Percentiles rank a stretch among this genome's conserved stretches.
phyloP scores from a whole-genome alignment of 805 yeast genomes.

The Pichia phayaonensis region DNA sequence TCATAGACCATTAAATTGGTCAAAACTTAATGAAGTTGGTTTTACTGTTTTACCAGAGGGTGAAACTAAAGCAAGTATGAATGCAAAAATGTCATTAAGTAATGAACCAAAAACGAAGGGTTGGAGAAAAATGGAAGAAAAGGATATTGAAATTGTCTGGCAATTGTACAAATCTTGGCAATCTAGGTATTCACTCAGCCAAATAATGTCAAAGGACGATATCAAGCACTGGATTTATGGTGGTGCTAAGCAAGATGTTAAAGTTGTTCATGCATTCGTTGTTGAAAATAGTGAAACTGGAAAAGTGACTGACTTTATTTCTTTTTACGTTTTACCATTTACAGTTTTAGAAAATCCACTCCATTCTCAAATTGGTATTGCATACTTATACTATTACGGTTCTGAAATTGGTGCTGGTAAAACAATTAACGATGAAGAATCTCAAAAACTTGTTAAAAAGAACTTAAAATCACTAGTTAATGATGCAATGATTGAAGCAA shows the following conservation, averaged over 20 bases:
- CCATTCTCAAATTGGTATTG: slow-evolving; percentile 69
- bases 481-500: slow-evolving; percentile 74
- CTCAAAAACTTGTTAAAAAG: slow-evolving; percentile 33
- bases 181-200: slow-evolving; percentile 63
- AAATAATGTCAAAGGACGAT: slow-evolving; percentile 58
- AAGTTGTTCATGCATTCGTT: slow-evolving; percentile 69
- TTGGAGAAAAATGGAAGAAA: slow-evolving; percentile 47
- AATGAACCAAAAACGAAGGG: slow-evolving; percentile 41
- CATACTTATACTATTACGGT: slow-evolving; percentile 87
- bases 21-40: slow-evolving; percentile 81
- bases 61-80: slow-evolving; percentile 60
- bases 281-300: slow-evolving; percentile 53
- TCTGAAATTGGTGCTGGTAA: slow-evolving; percentile 50
- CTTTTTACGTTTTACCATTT: slow-evolving; percentile 85
- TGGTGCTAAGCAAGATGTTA: slow-evolving; percentile 27
- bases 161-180: slow-evolving; percentile 57
- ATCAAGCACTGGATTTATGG: slow-evolving; percentile 78
- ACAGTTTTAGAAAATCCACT: slow-evolving; percentile 61
- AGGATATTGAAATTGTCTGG: slow-evolving; percentile 60
- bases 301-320: slow-evolving; percentile 76
- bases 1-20: slow-evolving; percentile 93
- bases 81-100: slow-evolving; percentile 53
- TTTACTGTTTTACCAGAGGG: slow-evolving; percentile 73
- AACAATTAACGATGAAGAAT: slow-evolving; percentile 21
- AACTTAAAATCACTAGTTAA: slow-evolving; percentile 56